phyloP scores from a whole-genome alignment of 2,329 filamentous ascomycete genomes.

The Plenodomus biglobosus region DNA sequence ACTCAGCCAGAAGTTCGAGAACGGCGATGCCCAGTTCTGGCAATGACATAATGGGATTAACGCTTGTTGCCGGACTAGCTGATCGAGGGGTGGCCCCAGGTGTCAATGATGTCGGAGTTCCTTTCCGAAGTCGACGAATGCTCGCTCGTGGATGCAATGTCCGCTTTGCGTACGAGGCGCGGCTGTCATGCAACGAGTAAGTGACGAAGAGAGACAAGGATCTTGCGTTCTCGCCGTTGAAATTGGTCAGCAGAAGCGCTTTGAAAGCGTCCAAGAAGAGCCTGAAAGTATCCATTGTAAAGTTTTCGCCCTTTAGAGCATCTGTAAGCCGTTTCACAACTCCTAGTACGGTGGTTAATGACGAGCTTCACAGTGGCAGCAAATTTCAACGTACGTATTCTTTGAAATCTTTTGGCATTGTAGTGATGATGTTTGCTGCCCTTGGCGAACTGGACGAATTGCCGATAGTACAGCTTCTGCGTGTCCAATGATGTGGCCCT shows the following conservation, averaged over 20 bases:
- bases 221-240: conserved; percentile 81
- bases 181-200: conserved; percentile 75
- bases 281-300: conserved; percentile 70
- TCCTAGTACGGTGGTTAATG: conserved; percentile 54
- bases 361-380: neutral
- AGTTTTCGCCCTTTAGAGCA: conserved; percentile 80
- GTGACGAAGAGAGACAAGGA: conserved; percentile 90
- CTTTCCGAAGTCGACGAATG: conserved; percentile 33
- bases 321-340: conserved; percentile 89
- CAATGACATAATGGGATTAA: conserved; percentile 51
- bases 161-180: conserved; percentile 46
- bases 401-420: conserved; percentile 80
- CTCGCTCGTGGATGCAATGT: conserved; percentile 41
- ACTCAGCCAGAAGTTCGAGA: conserved; percentile 72
- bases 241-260: conserved; percentile 75
- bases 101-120: conserved; percentile 28
- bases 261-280: conserved; percentile 79
- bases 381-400: conserved; percentile 72
- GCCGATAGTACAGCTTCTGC: conserved; percentile 87
- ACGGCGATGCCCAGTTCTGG: conserved; percentile 73
- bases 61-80: conserved; percentile 31
- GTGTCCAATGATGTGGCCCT: conserved; percentile 69
- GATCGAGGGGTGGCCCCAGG: conserved; percentile 37
- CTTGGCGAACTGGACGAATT: conserved; percentile 86
- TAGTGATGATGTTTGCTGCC: conserved; percentile 91